These are phyloP conservation scores for Nakazawaea molendinolei DNA, from an alignment of 805 yeast genomes.

Conservation along the genomic window DNA sequence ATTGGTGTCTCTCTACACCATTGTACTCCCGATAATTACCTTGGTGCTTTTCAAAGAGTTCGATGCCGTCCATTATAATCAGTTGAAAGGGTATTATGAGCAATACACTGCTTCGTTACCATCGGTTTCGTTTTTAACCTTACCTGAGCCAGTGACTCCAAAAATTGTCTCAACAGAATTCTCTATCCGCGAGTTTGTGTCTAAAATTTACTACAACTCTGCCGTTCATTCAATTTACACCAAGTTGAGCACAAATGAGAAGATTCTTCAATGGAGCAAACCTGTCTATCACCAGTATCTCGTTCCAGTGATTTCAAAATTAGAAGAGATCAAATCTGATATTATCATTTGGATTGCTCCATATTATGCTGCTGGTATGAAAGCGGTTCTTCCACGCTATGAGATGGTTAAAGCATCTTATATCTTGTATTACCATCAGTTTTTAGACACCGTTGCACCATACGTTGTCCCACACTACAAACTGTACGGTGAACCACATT, in stretches of 20 bases:
- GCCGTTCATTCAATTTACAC: neutral
- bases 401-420: neutral
- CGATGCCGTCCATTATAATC: constrained; percentile 6
- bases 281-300: constrained; percentile 5
- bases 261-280: neutral
- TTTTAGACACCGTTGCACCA: neutral
- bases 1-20: neutral
- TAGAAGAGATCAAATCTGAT: neutral
- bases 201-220: neutral
- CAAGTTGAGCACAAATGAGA: neutral
- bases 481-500: neutral
- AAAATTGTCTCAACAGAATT: neutral
- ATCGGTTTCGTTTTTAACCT: too few relatives aligned
- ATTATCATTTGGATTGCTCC: constrained; percentile 1
- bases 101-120: constrained; percentile 1
- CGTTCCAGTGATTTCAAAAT: constrained; percentile 1
- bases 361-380: neutral
- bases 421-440: neutral
- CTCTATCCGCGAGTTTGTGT: neutral
- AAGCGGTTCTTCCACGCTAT: neutral
- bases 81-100: constrained; percentile 7
- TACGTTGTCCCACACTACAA: constrained; percentile 1
- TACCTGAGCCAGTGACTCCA: neutral
- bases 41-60: constrained; percentile 1
- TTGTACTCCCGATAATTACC: constrained; percentile 5